phyloP scores from a whole-genome alignment of 2,329 filamentous ascomycete species.

The Rhynchosporium secalis region DNA sequence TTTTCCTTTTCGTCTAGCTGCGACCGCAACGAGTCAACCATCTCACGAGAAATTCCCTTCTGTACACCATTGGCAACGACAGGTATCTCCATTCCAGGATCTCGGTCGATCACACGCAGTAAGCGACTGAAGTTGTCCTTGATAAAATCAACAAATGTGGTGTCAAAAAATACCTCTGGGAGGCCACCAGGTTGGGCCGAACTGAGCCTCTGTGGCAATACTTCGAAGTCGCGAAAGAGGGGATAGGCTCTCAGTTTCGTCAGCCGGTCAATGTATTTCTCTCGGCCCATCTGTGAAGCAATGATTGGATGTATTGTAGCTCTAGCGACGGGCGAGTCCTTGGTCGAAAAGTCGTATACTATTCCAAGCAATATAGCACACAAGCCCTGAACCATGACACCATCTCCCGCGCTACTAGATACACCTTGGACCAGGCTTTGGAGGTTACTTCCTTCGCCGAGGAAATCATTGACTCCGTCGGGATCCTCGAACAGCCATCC shows the following conservation, averaged over 20 bases:
- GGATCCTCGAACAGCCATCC: constrained; percentile 92
- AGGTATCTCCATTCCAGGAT: constrained; percentile 84
- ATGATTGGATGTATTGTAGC: constrained; percentile 79
- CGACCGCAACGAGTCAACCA: constrained; percentile 80
- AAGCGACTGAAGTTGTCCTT: constrained; percentile 94
- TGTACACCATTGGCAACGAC: constrained; percentile 76
- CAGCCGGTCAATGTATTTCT: constrained; percentile 83
- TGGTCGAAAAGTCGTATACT: constrained; percentile 95
- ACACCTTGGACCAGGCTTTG: constrained; percentile 79
- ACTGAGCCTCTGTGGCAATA: constrained; percentile 69
- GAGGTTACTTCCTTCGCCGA: constrained; percentile 90
- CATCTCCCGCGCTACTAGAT: constrained; percentile 56
- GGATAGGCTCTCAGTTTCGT: constrained; percentile 75
- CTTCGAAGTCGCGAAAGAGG: constrained; percentile 84
- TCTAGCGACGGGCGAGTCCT: constrained; percentile 88
- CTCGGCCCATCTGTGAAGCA: constrained; percentile 73
- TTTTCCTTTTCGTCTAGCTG: constrained; percentile 73
- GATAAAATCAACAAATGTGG: constrained; percentile 85
- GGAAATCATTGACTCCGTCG: constrained; percentile 87
- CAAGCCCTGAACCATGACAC: constrained; percentile 74
- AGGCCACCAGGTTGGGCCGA: constrained; percentile 54
- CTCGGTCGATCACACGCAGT: constrained; percentile 81
- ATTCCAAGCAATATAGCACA: constrained; percentile 83
- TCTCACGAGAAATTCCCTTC: constrained; percentile 88
- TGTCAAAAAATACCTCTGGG: constrained; percentile 83